Evolutionary conservation across 768 basidiomycete genomes (phyloP).

Genomic region (Pulveroboletus sp.): DNA sequence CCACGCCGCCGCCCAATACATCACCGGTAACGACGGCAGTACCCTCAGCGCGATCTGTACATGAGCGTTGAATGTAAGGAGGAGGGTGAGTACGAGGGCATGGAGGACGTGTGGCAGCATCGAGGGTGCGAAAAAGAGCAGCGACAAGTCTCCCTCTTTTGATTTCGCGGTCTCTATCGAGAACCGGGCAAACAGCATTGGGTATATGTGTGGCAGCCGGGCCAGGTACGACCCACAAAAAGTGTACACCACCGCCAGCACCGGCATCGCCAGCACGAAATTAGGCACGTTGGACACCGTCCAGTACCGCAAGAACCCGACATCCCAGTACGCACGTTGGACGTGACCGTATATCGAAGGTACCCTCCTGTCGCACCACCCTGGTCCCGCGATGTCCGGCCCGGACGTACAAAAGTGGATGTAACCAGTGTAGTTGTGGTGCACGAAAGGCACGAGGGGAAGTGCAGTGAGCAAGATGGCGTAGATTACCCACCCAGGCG

Average conservation of each 20-base stretch:
- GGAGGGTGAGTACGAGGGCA: conserved; percentile 54
- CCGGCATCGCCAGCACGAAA: conserved; percentile 75
- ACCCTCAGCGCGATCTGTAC: conserved; percentile 85
- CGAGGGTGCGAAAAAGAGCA: conserved; percentile 38
- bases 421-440: conserved; percentile 71
- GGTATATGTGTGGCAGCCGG: conserved; percentile 1
- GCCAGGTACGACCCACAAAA: conserved; percentile 28
- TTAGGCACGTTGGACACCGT: conserved; percentile 81
- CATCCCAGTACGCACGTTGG: conserved; percentile 84
- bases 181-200: not conserved
- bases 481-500: conserved; percentile 30
- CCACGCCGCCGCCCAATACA: conserved; percentile 85
- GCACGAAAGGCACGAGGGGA: conserved; percentile 62
- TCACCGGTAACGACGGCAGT: conserved; percentile 69
- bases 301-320: conserved; percentile 88
- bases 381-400: conserved; percentile 22
- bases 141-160: conserved; percentile 6
- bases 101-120: conserved; percentile 76
- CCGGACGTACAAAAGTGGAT: conserved; percentile 53
- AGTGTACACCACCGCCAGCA: conserved; percentile 49
- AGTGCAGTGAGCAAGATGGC: conserved; percentile 43
- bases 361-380: conserved; percentile 62
- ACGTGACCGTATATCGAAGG: conserved; percentile 82
- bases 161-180: not conserved
- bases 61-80: conserved; percentile 78